A percentile compares a stretch with the other conserved stretches of the same genome.
Evolutionary conservation across 306 rosid genomes (phyloP).

Genomic region (Cicer arietinum): DNA sequence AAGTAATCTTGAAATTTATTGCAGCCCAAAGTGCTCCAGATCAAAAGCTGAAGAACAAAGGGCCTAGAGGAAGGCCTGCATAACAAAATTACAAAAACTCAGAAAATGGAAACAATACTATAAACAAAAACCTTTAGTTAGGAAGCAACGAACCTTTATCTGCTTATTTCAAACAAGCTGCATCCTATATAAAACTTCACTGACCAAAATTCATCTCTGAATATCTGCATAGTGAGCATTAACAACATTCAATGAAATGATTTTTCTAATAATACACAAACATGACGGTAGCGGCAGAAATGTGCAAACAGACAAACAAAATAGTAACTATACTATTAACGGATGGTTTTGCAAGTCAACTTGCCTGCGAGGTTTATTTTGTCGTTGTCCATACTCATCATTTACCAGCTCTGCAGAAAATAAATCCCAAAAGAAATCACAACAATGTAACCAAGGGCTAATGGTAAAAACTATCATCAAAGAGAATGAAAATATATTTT

Average conservation of each 20-base stretch:
- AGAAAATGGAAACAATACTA: conserved; percentile 45
- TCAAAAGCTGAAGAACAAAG: conserved; percentile 80
- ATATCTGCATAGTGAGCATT: conserved; percentile 64
- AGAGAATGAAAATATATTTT: conserved; percentile 34
- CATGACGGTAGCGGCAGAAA: neutral
- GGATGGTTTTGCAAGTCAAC: conserved; percentile 38
- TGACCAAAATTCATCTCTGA: conserved; percentile 94
- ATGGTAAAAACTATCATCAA: neutral
- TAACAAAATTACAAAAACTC: conserved; percentile 50
- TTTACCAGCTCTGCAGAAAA: conserved; percentile 63
- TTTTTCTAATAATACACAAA: conserved; percentile 4
- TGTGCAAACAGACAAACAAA: neutral
- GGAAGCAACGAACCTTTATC: conserved; percentile 59
- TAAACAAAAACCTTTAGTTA: conserved; percentile 35
- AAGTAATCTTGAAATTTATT: conserved; percentile 62
- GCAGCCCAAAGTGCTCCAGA: conserved; percentile 92
- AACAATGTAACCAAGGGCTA: conserved; percentile 10
- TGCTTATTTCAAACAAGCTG: conserved; percentile 74
- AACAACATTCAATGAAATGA: conserved; percentile 31
- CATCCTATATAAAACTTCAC: conserved; percentile 65
- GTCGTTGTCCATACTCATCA: conserved; percentile 89
- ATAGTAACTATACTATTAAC: neutral
- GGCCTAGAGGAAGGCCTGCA: conserved; percentile 79
- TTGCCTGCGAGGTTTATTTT: conserved; percentile 92
- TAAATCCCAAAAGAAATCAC: conserved; percentile 9